phyloP scores from a whole-genome alignment of 177 flowering plant genomes.

The Telopea speciosissima region DNA sequence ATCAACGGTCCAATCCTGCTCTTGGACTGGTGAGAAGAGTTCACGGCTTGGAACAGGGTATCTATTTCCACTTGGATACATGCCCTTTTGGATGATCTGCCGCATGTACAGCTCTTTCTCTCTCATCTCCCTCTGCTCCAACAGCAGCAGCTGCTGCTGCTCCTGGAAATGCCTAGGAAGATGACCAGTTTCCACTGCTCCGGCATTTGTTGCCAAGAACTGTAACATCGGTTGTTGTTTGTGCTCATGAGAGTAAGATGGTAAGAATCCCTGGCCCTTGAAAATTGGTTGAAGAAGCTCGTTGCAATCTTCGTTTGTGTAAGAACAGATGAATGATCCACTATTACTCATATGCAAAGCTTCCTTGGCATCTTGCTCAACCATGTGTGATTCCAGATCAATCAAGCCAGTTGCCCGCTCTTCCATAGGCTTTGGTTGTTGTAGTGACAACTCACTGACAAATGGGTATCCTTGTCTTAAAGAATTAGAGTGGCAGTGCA shows the following conservation, averaged over 20 bases:
- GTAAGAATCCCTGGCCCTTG: slow-evolving; percentile 32
- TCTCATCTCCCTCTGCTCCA: slow-evolving; percentile 41
- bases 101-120: slow-evolving; percentile 39
- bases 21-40: slow-evolving; percentile 24
- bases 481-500: slow-evolving; percentile 34
- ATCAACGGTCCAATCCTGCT: slow-evolving; percentile 49
- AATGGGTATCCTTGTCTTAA: slow-evolving; percentile 30
- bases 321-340: slow-evolving; percentile 34
- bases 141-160: slow-evolving; percentile 37
- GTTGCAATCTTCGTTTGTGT: slow-evolving; percentile 39
- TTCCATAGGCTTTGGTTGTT: slow-evolving; percentile 28
- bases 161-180: slow-evolving; percentile 43
- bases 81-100: slow-evolving; percentile 34
- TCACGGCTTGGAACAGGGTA: slow-evolving; percentile 41
- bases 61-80: slow-evolving; percentile 35
- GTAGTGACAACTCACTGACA: slow-evolving; percentile 33
- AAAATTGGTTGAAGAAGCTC: slow-evolving; percentile 48
- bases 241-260: slow-evolving; percentile 35
- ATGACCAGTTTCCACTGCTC: slow-evolving; percentile 31
- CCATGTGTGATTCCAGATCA: slow-evolving; percentile 41
- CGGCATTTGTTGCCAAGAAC: slow-evolving; percentile 32
- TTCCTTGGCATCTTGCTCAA: slow-evolving; percentile 24
- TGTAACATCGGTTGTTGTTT: slow-evolving; percentile 34
- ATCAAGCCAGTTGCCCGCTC: slow-evolving; percentile 32
- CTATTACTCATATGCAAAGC: slow-evolving; percentile 16